Conservation (phyloP, 345 rosid genomes). For the Salix arbutifolia region DNA sequence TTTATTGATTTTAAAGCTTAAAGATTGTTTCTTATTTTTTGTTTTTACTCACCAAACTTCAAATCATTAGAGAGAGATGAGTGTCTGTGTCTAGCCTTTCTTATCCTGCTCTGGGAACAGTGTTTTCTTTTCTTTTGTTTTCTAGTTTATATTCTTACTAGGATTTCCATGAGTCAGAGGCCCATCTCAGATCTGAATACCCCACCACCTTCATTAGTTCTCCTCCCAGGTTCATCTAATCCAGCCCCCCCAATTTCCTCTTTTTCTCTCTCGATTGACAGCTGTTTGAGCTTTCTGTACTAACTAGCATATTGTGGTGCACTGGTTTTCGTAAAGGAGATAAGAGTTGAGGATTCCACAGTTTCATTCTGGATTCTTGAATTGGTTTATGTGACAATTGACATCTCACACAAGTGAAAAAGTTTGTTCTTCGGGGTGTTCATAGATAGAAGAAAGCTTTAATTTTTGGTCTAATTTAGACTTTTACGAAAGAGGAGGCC, state of each 20-base stretch:
- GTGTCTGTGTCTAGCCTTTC: constrained; percentile 42
- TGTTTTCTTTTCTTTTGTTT: background rate
- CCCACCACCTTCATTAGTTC: constrained; percentile 13
- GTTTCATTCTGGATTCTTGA: background rate
- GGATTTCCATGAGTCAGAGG: constrained; percentile 36
- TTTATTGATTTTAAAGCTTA: background rate
- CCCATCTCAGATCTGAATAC: constrained; percentile 33
- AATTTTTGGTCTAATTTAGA: constrained; percentile 7
- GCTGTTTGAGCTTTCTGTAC: constrained; percentile 22
- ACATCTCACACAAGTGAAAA: constrained; percentile 6
- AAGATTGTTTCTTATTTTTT: background rate
- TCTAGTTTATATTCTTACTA: constrained; percentile 1
- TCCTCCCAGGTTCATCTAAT: constrained; percentile 11
- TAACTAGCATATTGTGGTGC: background rate
- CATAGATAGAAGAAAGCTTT: background rate
- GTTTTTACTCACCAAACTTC: background rate
- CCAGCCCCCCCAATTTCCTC: background rate
- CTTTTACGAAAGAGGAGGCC: constrained; percentile 26
- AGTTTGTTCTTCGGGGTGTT: background rate
- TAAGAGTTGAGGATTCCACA: background rate
- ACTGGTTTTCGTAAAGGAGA: background rate
- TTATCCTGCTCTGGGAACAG: background rate
- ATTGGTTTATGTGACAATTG: constrained; percentile 6
- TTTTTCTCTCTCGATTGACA: constrained; percentile 7
- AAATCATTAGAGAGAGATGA: constrained; percentile 37